Evolutionary conservation across 1,284 basidiomycete genomes (phyloP), one percentile per base, ranked within the genome.

Genomic region (Hortiboletus rubellus): DNA sequence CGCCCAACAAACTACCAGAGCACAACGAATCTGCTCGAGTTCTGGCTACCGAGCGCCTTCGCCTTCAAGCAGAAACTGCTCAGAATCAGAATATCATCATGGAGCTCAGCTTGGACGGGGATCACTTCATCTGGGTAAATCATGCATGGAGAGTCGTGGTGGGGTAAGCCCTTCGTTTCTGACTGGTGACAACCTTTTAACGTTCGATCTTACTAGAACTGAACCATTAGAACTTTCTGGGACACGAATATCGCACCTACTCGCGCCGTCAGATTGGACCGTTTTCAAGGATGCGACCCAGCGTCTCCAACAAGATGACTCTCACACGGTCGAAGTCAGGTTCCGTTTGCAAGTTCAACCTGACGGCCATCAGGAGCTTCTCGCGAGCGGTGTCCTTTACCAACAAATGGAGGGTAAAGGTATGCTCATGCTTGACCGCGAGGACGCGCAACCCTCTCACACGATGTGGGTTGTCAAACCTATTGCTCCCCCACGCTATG

Each of bases 381-480:
- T 69, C 31, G 34, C 73, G 27, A 73, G 74, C 46, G 79, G 81
- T 72, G 74, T 81, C 62, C 76, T 89, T 65, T 95, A 88, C 72
- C 91, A 94, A 71, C 85, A 86, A 67, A 96, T 99, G 87, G 95
- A 98, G 67, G 97, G 94, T 41, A 97, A 97, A 70, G 97, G 97
- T 24, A 98, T 99, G 96, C 85, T 99, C 63, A 96, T 99, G 88
- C 85, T 93, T 62, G 94, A 97, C 74, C 86, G 93, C 37, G 86
- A 94, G 68, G 89, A 88, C 53, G 90, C 90, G 6, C 82, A 84
- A 59, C 87, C 94, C 3, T 93, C 95, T 24, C 97, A 99, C 73
- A 97, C 96, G 6, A 98, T 99, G 96, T 99, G 97, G 97, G 96
- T 98, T 43, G 86, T 98, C 71, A 95, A 92, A 67, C 94, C 96